phyloP scores from a whole-genome alignment of 208 protist genomes.

The Acanthamoeba culbertsoni region DNA sequence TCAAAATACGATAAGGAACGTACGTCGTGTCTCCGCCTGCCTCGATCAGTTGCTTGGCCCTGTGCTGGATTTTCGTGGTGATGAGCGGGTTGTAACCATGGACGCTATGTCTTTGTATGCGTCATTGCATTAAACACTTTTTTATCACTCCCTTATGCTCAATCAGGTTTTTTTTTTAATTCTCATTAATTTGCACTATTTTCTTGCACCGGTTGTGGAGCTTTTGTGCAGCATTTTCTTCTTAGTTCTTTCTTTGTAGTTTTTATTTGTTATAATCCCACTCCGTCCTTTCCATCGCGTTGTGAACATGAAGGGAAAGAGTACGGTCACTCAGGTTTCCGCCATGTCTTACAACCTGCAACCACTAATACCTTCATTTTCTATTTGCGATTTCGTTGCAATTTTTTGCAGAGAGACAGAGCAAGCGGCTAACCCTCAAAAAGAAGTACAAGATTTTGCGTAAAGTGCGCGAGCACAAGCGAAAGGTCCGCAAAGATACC shows the following conservation, averaged over 20 bases:
- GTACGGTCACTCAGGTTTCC: background rate
- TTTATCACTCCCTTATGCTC: background rate
- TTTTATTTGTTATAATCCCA: background rate
- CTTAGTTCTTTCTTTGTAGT: background rate
- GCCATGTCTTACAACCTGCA: background rate
- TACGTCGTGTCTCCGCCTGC: no score
- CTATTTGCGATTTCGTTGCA: background rate
- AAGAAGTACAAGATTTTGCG: constrained; percentile 44
- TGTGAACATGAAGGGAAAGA: background rate
- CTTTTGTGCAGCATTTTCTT: background rate
- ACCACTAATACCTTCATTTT: background rate
- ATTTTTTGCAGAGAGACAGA: background rate
- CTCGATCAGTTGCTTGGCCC: no score
- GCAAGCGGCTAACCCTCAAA: background rate
- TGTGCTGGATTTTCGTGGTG: no score
- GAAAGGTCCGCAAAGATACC: background rate
- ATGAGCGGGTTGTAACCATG: no score
- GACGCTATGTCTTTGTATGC: no score
- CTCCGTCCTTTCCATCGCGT: background rate
- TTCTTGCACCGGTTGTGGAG: background rate
- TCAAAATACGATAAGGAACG: no score
- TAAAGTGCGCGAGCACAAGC: constrained; percentile 24
- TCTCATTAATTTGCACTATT: background rate
- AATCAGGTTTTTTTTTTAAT: background rate
- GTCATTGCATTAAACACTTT: no score